Percentiles rank a stretch among this genome's conserved stretches.
phyloP scores from a whole-genome alignment of 768 basidiomycete species.

The Hericium coralloides region DNA sequence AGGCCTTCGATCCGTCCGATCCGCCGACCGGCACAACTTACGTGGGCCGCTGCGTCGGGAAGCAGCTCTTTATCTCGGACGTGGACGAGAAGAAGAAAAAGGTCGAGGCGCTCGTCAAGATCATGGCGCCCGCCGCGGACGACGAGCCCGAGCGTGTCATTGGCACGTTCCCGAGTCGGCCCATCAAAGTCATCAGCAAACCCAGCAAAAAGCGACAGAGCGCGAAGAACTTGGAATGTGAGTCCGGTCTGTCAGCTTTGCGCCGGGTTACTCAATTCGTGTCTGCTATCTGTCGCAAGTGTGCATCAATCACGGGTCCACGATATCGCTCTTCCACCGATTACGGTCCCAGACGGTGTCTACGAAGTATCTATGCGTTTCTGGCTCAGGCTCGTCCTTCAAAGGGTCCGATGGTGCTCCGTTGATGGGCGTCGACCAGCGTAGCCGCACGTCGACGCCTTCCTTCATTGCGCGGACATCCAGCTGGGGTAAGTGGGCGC shows the following conservation, averaged over 20 bases:
- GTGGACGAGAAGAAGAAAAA: conserved; percentile 94
- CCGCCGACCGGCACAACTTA: conserved; percentile 79
- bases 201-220: conserved; percentile 95
- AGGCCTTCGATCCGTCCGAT: conserved; percentile 73
- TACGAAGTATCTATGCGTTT: conserved; percentile 92
- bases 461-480: conserved; percentile 87
- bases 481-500: conserved; percentile 62
- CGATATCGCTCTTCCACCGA: conserved; percentile 94
- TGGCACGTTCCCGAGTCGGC: conserved; percentile 82
- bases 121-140: conserved; percentile 71
- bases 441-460: conserved; percentile 61
- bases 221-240: conserved; percentile 87
- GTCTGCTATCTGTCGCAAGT: conserved; percentile 38
- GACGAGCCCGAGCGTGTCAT: conserved; percentile 78
- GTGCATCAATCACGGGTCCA: conserved; percentile 92
- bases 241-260: conserved; percentile 27
- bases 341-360: conserved; percentile 91
- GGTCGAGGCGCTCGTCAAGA: conserved; percentile 87
- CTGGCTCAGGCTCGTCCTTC: conserved; percentile 87
- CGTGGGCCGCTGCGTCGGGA: conserved; percentile 89
- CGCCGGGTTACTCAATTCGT: conserved; percentile 2
- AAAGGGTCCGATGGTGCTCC: conserved; percentile 89
- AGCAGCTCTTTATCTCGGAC: conserved; percentile 91
- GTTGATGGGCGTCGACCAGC: conserved; percentile 71
- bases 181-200: conserved; percentile 99